A percentile compares a stretch with the other conserved stretches of the same genome.
Conservation (phyloP, 2,329 filamentous ascomycete species). For the Neoscytalidium dimidiatum region DNA sequence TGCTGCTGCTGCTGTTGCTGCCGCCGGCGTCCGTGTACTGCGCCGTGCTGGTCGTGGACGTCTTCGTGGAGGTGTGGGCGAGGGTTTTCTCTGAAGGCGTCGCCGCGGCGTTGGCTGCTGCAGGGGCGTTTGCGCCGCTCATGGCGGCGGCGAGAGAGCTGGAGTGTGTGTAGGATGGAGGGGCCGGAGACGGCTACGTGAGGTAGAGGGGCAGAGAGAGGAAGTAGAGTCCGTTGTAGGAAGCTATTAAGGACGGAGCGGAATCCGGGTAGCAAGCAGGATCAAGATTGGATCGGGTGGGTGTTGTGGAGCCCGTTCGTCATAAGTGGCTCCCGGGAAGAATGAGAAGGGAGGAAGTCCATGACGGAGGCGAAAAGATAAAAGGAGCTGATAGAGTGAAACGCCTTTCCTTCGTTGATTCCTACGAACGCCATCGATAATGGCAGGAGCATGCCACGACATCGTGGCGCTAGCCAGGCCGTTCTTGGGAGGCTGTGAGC, state of each 20-base stretch:
- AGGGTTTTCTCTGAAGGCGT: neutral
- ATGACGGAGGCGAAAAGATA: neutral
- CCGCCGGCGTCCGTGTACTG: too few relatives aligned
- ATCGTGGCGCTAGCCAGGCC: conserved; percentile 1
- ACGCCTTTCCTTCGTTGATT: neutral
- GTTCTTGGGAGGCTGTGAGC: neutral
- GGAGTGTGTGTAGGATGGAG: neutral
- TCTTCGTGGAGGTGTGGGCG: neutral
- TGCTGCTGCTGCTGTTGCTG: conserved; percentile 9
- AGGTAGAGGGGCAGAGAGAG: neutral
- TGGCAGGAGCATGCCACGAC: neutral
- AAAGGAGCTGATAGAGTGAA: neutral
- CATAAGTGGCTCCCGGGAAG: neutral
- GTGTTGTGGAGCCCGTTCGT: neutral
- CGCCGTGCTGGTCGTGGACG: too few relatives aligned
- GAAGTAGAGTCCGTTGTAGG: neutral
- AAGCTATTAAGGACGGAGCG: neutral
- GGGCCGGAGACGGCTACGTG: neutral
- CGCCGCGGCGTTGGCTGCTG: neutral
- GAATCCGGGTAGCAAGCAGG: neutral
- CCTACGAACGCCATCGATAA: neutral
- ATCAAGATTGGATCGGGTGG: neutral
- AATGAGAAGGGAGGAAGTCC: neutral
- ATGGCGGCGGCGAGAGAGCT: neutral
- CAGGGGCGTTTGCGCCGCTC: neutral